Evolutionary conservation across 2,329 filamentous ascomycete species (phyloP).

Genomic region (Penicillium expansum): DNA sequence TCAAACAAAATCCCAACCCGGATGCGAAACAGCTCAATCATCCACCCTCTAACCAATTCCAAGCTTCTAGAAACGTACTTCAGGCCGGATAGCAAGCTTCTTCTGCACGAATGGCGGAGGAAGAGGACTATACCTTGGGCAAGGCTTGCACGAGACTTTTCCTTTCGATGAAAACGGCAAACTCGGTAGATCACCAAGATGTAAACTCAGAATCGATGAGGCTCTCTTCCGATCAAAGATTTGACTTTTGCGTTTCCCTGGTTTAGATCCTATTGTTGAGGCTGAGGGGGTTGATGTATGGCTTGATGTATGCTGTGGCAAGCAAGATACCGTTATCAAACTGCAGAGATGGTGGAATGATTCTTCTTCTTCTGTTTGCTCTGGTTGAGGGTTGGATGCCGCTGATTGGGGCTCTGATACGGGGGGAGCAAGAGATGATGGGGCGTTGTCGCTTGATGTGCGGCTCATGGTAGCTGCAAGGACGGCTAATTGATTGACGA

Average conservation of each 20-base stretch:
- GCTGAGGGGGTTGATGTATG: background rate
- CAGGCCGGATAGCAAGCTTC: slow-evolving; percentile 13
- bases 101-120: slow-evolving; percentile 17
- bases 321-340: slow-evolving; percentile 20
- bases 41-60: too few species aligned
- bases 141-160: slow-evolving; percentile 11
- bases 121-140: slow-evolving; percentile 19
- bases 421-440: background rate
- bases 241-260: background rate
- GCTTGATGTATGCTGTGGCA: slow-evolving; percentile 3
- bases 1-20: background rate
- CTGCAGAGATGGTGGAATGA: slow-evolving; percentile 22
- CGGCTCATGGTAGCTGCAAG: slow-evolving; percentile 13
- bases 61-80: slow-evolving; percentile 18
- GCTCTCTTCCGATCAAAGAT: slow-evolving; percentile 16
- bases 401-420: background rate
- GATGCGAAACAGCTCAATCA: background rate
- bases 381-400: background rate
- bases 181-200: slow-evolving; percentile 14
- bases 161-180: slow-evolving; percentile 7
- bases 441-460: background rate
- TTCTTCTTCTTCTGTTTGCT: slow-evolving; percentile 13
- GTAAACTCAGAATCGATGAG: slow-evolving; percentile 19
- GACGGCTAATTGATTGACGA: slow-evolving; percentile 13
- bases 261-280: slow-evolving; percentile 1